phyloP scores from a whole-genome alignment of 2,329 filamentous ascomycete species.

The Beauveria sp. region DNA sequence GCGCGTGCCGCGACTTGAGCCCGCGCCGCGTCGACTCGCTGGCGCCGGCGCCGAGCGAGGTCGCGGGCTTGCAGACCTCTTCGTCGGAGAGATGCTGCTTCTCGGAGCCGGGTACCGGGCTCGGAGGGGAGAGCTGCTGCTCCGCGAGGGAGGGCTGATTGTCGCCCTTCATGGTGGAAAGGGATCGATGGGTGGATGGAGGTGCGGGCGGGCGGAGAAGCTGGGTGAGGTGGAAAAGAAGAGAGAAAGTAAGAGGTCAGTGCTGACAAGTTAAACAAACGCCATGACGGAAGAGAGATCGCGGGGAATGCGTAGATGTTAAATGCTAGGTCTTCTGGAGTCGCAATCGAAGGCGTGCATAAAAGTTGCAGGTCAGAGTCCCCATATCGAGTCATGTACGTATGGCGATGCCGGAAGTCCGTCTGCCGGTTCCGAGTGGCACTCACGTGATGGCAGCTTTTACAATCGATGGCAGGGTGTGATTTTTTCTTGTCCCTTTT shows the following conservation, averaged over 20 bases:
- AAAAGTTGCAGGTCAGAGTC: neutral
- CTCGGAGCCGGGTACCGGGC: neutral
- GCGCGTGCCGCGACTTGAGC: conserved; percentile 38
- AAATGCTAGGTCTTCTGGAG: neutral
- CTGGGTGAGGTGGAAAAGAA: neutral
- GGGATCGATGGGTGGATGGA: neutral
- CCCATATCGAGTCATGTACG: conserved; percentile 7
- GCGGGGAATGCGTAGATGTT: neutral
- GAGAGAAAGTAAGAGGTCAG: neutral
- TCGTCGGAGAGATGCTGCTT: neutral
- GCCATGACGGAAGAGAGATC: neutral
- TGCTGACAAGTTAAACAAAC: neutral
- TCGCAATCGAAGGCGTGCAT: conserved; percentile 1
- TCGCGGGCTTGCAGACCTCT: neutral
- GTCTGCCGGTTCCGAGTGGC: neutral
- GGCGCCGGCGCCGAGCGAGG: neutral
- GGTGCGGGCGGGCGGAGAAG: neutral
- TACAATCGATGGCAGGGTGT: neutral
- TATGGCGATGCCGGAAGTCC: neutral
- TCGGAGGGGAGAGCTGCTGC: neutral
- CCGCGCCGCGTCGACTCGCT: conserved; percentile 10
- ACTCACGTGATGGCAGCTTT: neutral
- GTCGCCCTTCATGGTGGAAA: neutral
- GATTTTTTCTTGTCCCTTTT: neutral
- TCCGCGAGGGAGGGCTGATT: neutral